Conservation (phyloP, 2,329 filamentous ascomycete genomes). For the Fusarium anthophilum region DNA sequence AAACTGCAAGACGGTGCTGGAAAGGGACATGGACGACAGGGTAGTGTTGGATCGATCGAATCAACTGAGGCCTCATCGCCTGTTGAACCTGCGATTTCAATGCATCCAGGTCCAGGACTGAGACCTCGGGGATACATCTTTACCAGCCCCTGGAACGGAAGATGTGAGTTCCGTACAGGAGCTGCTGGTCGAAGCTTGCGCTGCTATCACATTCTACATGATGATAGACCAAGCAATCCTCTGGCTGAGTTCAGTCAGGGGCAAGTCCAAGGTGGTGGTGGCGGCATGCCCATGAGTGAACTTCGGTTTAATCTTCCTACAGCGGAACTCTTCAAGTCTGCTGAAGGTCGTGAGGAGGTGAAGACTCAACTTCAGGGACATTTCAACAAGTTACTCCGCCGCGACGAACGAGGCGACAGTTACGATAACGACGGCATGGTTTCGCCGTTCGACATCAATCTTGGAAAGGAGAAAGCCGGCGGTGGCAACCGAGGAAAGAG, state of each 20-base stretch:
- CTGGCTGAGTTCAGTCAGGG: conserved; percentile 50
- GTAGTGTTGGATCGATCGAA: conserved; percentile 45
- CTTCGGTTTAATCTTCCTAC: conserved; percentile 88
- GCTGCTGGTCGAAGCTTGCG: conserved; percentile 77
- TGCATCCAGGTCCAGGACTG: conserved; percentile 56
- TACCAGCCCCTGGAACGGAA: conserved; percentile 84
- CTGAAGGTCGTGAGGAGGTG: conserved; percentile 46
- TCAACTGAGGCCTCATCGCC: conserved; percentile 46
- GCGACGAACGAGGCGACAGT: conserved; percentile 44
- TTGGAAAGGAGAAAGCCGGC: conserved; percentile 85
- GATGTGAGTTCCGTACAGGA: conserved; percentile 86
- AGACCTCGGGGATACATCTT: conserved; percentile 78
- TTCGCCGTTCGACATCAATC: conserved; percentile 70
- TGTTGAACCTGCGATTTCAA: conserved; percentile 45
- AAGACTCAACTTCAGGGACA: conserved; percentile 52
- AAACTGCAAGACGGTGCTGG: conserved; percentile 43
- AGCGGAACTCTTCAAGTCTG: conserved; percentile 55
- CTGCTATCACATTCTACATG: conserved; percentile 76
- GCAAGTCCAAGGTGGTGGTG: conserved; percentile 40
- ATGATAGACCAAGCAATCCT: conserved; percentile 54
- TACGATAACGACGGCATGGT: conserved; percentile 52
- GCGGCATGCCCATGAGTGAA: conserved; percentile 70
- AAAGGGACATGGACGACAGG: conserved; percentile 43
- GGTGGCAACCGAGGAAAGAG: conserved; percentile 86
- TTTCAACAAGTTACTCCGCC: conserved; percentile 55